These are phyloP conservation scores for Kokia cookei DNA, from an alignment of 441 rosid genomes.

Conservation along the genomic window DNA sequence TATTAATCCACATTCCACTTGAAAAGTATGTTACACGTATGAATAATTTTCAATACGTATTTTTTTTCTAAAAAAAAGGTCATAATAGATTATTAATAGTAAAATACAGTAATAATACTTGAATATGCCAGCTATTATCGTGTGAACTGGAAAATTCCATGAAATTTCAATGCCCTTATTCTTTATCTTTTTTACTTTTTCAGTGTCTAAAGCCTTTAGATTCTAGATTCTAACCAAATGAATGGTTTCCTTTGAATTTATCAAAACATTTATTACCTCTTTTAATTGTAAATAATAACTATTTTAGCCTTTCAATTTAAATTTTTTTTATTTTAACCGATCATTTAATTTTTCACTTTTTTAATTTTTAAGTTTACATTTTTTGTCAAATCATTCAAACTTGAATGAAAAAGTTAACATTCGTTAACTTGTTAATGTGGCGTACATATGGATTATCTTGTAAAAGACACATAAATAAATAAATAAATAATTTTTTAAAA, in stretches of 20 bases:
- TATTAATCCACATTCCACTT: not conserved
- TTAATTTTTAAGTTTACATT: too few species aligned
- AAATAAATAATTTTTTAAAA: too few species aligned
- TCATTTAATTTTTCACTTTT: too few species aligned
- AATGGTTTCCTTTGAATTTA: slow-evolving; percentile 1
- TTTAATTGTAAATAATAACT: too few species aligned
- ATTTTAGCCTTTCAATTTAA: too few species aligned
- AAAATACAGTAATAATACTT: not conserved
- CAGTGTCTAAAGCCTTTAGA: slow-evolving; percentile 7
- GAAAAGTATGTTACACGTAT: not conserved
- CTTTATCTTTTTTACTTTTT: slow-evolving; percentile 21
- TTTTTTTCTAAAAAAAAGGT: not conserved
- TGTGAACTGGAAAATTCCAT: not conserved
- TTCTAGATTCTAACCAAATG: slow-evolving; percentile 23
- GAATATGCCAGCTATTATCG: not conserved
- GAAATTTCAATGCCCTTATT: slow-evolving; percentile 6
- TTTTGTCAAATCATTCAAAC: too few species aligned
- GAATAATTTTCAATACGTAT: not conserved
- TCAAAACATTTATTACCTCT: not conserved
- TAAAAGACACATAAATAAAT: too few species aligned
- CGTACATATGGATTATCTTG: too few species aligned
- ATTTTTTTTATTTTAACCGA: too few species aligned
- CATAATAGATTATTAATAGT: not conserved
- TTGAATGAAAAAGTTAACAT: too few species aligned
- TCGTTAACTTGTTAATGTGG: too few species aligned